Base-by-base conservation (phyloP, 257 asterid genomes). In the Handroanthus guayacan region DNA sequence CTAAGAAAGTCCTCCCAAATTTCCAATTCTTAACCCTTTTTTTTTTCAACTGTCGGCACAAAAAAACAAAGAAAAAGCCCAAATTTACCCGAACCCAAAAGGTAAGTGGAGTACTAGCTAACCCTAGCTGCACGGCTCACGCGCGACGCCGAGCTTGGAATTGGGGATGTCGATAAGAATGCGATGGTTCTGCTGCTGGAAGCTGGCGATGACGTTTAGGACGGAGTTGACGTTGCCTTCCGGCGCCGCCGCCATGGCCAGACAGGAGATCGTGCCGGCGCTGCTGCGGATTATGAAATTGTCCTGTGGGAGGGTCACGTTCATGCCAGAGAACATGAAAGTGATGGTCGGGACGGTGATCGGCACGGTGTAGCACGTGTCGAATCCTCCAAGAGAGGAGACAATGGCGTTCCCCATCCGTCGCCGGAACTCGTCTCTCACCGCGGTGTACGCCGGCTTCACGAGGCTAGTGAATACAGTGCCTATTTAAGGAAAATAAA, bases 141-240 rank as follows among this genome's bases (percentile, higher is more conserved):
- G 92, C 17, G 93, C 89, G 52, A 89, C 95, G 5, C 92, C 93
- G 3, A 89, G 86, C 79, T 61, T 89, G 71, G 86, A 78, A 1
- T 85, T 88, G n/a, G 85, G 83, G 13, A 60, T 79, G 75, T 90
- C 92, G 71, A 90, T 83, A 8, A 90, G 84, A n/a, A 90, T 78
- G 66, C 96, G 90, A 79, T 90, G 96, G 89, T 90, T 90, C 87
- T 90, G 96, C 68, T 86, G 96, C 88, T 90, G 96, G 85, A 84
- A 87, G 82, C 84, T 88, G 47, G 92, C 93, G 62, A 90, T 88
- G 6, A 90, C 89, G 80, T 90, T 90, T 48, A 87, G 89, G n/a
- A 75, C 91, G 39, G 91, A 82, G 82, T 88, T 88, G 18, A 80
- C 88, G 20, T 65, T 60, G 74, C 82, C 79, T 8, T 84, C 90